Evolutionary conservation across 2,329 filamentous ascomycete genomes (phyloP).

Genomic region (Emericellopsis atlantica): DNA sequence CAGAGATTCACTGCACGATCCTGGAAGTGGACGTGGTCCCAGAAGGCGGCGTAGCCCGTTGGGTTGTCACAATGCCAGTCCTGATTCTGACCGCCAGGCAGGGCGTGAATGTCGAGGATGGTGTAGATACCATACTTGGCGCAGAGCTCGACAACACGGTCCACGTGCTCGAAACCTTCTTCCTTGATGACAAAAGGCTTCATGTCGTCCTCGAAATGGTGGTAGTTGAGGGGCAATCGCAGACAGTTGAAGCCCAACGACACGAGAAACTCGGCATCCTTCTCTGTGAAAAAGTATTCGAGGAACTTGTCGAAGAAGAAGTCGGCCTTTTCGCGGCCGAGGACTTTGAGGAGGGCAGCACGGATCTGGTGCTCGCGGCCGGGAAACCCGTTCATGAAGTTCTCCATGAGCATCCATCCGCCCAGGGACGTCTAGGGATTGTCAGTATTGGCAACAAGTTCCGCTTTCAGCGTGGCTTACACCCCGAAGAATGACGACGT

Average conservation of each 20-base stretch:
- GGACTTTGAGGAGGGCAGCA: slow-evolving; percentile 34
- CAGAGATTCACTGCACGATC: slow-evolving; percentile 28
- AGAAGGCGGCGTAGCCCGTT: slow-evolving; percentile 26
- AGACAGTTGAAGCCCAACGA: slow-evolving; percentile 43
- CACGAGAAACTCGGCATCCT: slow-evolving; percentile 43
- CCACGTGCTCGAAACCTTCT: slow-evolving; percentile 34
- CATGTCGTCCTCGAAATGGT: slow-evolving; percentile 39
- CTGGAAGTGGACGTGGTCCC: slow-evolving; percentile 31
- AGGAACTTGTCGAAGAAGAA: slow-evolving; percentile 48
- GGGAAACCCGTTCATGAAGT: slow-evolving; percentile 49
- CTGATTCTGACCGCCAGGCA: slow-evolving; percentile 31
- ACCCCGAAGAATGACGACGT: slow-evolving; percentile 27
- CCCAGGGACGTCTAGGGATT: slow-evolving; percentile 10
- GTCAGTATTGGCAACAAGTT: not conserved
- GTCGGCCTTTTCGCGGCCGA: slow-evolving; percentile 42
- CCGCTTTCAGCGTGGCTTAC: slow-evolving; percentile 5
- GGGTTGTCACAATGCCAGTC: slow-evolving; percentile 30
- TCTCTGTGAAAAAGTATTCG: slow-evolving; percentile 44
- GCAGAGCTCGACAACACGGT: slow-evolving; percentile 32
- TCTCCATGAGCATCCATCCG: slow-evolving; percentile 34
- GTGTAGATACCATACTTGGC: slow-evolving; percentile 27
- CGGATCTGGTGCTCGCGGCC: slow-evolving; percentile 43
- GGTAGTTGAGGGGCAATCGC: slow-evolving; percentile 46
- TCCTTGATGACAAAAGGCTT: slow-evolving; percentile 33
- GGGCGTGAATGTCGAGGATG: slow-evolving; percentile 30